Evolutionary conservation across 768 basidiomycete species (phyloP), one percentile per base, ranked within the genome.

Genomic region (Paxillus ammoniavirescens): DNA sequence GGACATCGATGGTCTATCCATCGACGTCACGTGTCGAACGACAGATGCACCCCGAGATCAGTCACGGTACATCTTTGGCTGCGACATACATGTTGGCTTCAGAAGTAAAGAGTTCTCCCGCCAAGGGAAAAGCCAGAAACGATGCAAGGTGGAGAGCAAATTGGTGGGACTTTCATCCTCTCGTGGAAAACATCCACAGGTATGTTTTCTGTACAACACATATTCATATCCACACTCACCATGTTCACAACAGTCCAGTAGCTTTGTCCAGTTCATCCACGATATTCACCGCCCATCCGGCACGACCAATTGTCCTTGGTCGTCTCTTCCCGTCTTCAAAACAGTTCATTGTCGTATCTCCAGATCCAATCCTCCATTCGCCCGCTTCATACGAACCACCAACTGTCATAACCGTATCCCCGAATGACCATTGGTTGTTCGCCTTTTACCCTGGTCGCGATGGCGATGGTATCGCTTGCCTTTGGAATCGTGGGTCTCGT

Each of bases 121-220:
- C 75, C 43, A 86, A 84, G 61, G 80, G 80, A 21, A 87, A 83
- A 67, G 71, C 61, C 23, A 79, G 72, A 53, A 81, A 81, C 58
- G 75, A 74, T 50, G 71, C 69, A 23, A 74, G 74, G 45, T 88
- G 84, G 83, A 77, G 79, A 21, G 64, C 82, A 28, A 81, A 81
- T 28, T 90, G 89, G 89, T 91, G 87, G 87, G 85, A 91, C 56
- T 76, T 86, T 40, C 74, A 80, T 54, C 81, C 86, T 26, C 72
- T 89, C 38, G 69, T 78, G 5, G 87, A 88, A 62, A 73, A 78
- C 35, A 72, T 79, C 3, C 72, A 73, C 56, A 77, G 81, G 89
- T 84, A 57, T 45, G 72, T 65, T 18, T 23, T 47, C 37, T 47
- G 42, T 28, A 1, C 23, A 26, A 8, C 47, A 35, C 21, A 46